phyloP scores from a whole-genome alignment of 2,329 filamentous ascomycete genomes.

The Sarocladium strictum region DNA sequence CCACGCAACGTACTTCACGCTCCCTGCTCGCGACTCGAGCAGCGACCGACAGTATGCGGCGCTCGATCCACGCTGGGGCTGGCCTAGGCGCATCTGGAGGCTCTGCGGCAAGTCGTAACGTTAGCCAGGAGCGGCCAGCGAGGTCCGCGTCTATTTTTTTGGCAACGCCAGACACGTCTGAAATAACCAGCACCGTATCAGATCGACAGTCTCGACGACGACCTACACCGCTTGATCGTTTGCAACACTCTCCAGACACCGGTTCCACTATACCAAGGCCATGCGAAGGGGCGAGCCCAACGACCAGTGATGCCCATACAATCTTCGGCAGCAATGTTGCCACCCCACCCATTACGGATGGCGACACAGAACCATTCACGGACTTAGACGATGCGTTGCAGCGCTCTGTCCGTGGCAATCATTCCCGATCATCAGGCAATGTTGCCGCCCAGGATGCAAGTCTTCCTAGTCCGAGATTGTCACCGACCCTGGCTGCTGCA shows the following conservation, averaged over 20 bases:
- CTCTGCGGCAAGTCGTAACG: neutral
- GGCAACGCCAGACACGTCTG: constrained; percentile 54
- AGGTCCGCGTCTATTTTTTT: constrained; percentile 30
- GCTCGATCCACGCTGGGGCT: constrained; percentile 24
- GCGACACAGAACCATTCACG: constrained; percentile 31
- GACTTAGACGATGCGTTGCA: constrained; percentile 40
- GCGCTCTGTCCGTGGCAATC: constrained; percentile 37
- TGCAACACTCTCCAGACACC: constrained; percentile 40
- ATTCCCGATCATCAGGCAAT: constrained; percentile 48
- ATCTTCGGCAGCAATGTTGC: constrained; percentile 60
- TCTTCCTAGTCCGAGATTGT: constrained; percentile 89
- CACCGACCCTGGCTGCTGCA: constrained; percentile 76
- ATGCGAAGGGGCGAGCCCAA: constrained; percentile 45
- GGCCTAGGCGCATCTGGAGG: neutral
- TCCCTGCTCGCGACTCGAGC: constrained; percentile 21
- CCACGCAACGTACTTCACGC: constrained; percentile 20
- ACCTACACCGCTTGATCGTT: constrained; percentile 33
- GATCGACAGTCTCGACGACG: constrained; percentile 34
- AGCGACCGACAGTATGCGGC: constrained; percentile 29
- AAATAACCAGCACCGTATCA: constrained; percentile 25
- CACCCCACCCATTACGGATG: constrained; percentile 70
- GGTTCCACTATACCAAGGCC: constrained; percentile 27
- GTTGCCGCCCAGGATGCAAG: constrained; percentile 80
- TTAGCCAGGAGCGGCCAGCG: constrained; percentile 16
- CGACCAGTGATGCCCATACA: constrained; percentile 50